Conservation (phyloP, 805 yeast genomes). For the Sungouiella blattae region DNA sequence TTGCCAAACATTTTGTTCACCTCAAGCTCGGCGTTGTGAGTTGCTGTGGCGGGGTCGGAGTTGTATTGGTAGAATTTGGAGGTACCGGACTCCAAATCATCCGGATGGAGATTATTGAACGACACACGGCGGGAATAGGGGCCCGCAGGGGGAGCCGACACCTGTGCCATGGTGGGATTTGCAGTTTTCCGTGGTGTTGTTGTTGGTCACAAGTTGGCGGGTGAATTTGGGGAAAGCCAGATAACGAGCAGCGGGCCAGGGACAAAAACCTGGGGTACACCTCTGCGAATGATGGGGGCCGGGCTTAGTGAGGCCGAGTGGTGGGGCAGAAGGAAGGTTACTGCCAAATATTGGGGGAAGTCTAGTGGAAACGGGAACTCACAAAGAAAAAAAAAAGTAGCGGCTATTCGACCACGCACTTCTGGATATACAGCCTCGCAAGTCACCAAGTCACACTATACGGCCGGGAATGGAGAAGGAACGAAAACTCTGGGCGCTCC, state of each 20-base stretch:
- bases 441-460: neutral
- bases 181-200: too few species aligned
- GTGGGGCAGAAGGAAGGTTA: neutral
- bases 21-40: constrained; percentile 16
- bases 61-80: constrained; percentile 6
- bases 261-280: neutral
- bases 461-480: neutral
- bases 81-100: constrained; percentile 8
- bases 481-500: constrained; percentile 2
- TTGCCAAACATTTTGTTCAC: constrained; percentile 16
- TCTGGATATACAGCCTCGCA: too few species aligned
- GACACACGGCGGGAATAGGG: constrained; percentile 38
- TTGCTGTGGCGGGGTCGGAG: constrained; percentile 3
- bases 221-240: neutral
- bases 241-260: neutral
- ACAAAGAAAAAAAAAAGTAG: neutral
- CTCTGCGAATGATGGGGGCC: neutral
- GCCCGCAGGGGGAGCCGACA: neutral
- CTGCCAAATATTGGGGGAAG: neutral
- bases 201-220: neutral
- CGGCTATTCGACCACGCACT: too few species aligned
- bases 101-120: constrained; percentile 39
- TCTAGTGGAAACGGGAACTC: neutral
- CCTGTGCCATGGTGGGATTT: neutral
- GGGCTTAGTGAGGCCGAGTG: neutral